Evolutionary conservation across 805 yeast species (phyloP).

Genomic region (Candida golubevii): DNA sequence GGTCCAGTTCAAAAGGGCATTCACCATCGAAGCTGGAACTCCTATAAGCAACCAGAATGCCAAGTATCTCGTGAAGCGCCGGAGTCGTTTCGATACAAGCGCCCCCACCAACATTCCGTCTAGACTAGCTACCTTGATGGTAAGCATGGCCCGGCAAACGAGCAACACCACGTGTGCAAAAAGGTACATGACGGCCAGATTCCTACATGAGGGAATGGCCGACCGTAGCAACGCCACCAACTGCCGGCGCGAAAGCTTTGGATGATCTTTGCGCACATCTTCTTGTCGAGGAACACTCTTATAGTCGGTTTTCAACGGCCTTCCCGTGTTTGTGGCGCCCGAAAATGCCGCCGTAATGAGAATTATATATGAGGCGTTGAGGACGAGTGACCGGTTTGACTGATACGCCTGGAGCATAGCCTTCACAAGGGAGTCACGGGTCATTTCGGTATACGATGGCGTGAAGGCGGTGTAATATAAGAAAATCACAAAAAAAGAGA

Average conservation of each 20-base stretch:
- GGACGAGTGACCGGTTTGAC: slow-evolving; percentile 36
- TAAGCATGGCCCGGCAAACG: slow-evolving; percentile 63
- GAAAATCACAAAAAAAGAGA: no score
- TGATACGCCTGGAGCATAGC: slow-evolving; percentile 33
- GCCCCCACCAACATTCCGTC: slow-evolving; percentile 86
- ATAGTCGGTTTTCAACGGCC: slow-evolving; percentile 11
- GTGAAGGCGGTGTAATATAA: no score
- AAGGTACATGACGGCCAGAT: slow-evolving; percentile 35
- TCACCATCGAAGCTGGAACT: slow-evolving; percentile 77
- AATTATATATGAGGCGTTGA: slow-evolving; percentile 40
- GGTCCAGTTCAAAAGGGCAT: slow-evolving; percentile 62
- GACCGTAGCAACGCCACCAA: slow-evolving; percentile 28
- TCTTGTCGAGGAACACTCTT: slow-evolving; percentile 8
- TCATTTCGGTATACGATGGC: no score
- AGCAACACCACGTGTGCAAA: slow-evolving; percentile 55
- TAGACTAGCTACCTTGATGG: slow-evolving; percentile 77
- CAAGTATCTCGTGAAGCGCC: slow-evolving; percentile 57
- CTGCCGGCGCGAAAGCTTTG: slow-evolving; percentile 29
- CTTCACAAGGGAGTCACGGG: slow-evolving; percentile 15
- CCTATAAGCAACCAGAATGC: slow-evolving; percentile 81
- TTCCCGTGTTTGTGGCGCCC: slow-evolving; percentile 32
- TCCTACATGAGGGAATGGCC: slow-evolving; percentile 29
- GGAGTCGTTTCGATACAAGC: slow-evolving; percentile 65
- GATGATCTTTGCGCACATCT: slow-evolving; percentile 14
- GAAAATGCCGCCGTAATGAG: slow-evolving; percentile 41